phyloP scores from a whole-genome alignment of 305 asterid genomes.

The Rubia peregrina region DNA sequence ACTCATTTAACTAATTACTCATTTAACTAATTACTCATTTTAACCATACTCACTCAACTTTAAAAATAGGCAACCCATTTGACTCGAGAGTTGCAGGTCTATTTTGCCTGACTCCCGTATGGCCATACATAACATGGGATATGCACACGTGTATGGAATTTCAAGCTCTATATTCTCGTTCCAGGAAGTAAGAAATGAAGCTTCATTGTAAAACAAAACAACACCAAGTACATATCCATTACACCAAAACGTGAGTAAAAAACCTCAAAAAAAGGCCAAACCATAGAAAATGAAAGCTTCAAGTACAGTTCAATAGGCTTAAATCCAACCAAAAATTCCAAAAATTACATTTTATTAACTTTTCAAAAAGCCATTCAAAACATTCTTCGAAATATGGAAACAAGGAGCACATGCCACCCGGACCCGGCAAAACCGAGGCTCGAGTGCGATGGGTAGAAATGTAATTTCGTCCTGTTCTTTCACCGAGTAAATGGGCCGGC shows the following conservation, averaged over 20 bases:
- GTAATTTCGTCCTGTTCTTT: slow-evolving; percentile 10
- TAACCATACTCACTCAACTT: too few species aligned
- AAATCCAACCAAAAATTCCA: background rate
- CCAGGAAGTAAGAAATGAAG: background rate
- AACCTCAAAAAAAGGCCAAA: background rate
- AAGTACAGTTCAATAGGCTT: background rate
- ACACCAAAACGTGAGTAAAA: background rate
- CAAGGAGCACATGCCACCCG: background rate
- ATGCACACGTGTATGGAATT: background rate
- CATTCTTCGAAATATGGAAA: slow-evolving; percentile 9
- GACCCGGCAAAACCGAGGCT: background rate
- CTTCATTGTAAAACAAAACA: background rate
- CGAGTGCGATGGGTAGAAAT: slow-evolving; percentile 26
- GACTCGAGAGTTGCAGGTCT: too few species aligned
- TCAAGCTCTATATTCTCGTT: background rate
- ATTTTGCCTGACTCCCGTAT: too few species aligned
- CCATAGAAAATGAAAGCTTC: background rate
- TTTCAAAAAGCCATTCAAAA: background rate
- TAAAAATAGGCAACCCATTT: too few species aligned
- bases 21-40: too few species aligned
- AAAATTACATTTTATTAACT: background rate
- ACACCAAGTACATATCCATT: background rate
- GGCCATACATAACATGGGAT: background rate
- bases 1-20: too few species aligned
- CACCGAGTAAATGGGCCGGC: slow-evolving; percentile 40